Conservation (phyloP, 169 alveolate genomes). For the Fabrea salina region DNA sequence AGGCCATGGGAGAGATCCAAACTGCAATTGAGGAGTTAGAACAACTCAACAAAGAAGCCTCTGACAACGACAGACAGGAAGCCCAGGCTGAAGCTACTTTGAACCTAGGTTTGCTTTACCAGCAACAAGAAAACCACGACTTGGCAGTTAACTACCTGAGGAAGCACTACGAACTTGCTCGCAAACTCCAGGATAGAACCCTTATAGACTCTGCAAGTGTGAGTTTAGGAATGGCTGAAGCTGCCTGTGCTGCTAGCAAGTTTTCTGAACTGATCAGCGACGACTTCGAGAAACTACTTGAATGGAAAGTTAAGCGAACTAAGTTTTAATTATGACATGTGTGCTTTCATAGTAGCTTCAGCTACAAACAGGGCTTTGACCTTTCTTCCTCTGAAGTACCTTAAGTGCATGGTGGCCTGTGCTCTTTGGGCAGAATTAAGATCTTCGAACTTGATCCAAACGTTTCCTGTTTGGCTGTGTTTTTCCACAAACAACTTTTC, state of each 20-base stretch:
- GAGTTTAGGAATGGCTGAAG: constrained; percentile 60
- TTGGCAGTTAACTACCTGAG: constrained; percentile 51
- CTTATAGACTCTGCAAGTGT: constrained; percentile 59
- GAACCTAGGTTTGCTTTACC: constrained; percentile 36
- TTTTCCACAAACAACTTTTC: too few species aligned
- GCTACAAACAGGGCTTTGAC: too few species aligned
- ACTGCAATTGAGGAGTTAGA: constrained; percentile 57
- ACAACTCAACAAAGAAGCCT: constrained; percentile 51
- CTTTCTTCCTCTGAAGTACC: too few species aligned
- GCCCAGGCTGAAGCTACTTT: constrained; percentile 42
- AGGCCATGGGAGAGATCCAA: constrained; percentile 50
- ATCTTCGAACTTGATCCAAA: too few species aligned
- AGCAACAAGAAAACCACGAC: constrained; percentile 43
- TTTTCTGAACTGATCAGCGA: constrained; percentile 35
- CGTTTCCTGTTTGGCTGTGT: too few species aligned
- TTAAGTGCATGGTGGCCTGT: too few species aligned
- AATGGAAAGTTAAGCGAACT: constrained; percentile 49
- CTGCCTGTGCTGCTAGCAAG: constrained; percentile 41
- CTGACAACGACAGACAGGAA: constrained; percentile 46
- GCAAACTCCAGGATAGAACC: constrained; percentile 36
- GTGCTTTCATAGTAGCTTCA: too few species aligned
- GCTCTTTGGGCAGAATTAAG: too few species aligned
- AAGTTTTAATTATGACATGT: constrained; percentile 14
- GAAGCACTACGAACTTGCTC: constrained; percentile 49
- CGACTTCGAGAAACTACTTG: constrained; percentile 33